Base-by-base conservation (phyloP, 495 filamentous ascomycete genomes). In the Xylaria curta region DNA sequence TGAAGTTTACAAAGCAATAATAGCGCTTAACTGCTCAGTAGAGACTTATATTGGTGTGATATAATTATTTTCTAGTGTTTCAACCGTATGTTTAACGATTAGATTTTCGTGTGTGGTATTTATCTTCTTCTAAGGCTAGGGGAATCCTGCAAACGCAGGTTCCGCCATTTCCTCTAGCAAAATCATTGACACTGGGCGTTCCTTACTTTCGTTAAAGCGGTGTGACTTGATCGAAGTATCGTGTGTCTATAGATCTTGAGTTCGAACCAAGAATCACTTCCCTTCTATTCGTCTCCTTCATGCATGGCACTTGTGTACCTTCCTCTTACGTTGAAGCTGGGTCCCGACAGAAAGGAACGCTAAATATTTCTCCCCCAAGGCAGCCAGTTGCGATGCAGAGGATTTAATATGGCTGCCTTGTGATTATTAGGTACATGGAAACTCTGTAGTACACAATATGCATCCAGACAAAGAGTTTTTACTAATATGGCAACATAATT, bases 321-420 rank as follows among this genome's bases (percentile, higher is more conserved):
- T 68, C 66, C 51, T 59, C 0, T 59, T 68, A 24, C 40, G 38
- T 44, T 31, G 47, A 47, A n/a, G 36, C 38, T 58, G 21, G 15
- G 53, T 68, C 40, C 53, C 38, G 53, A 47, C 53, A 36, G 66
- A 46, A 31, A 42, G 51, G 51, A 15, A 68, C 65, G 4, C 49
- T 54, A 54, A 36, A 8, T 33, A 24, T 24, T 12, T n/a, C 19
- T 28, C 6, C 12, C 7, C 36, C 26, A 7, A 67, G 65, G 47
- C 44, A 67, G 63, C 63, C 28, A 36, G 63, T 66, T 51, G 6
- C 31, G 15, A 47, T 47, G 4, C 7, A 24, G 24, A 47, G 24
- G 21, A 46, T 26, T 19, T 40, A 13, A 58, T n/a, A 68, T 46
- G 33, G 31, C 36, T 42, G 65, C 51, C 36, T 42, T 66, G 2